Evolutionary conservation across 129 eudicot species (phyloP), one percentile per base, ranked within the genome.

Genomic region (Dittrichia graveolens): DNA sequence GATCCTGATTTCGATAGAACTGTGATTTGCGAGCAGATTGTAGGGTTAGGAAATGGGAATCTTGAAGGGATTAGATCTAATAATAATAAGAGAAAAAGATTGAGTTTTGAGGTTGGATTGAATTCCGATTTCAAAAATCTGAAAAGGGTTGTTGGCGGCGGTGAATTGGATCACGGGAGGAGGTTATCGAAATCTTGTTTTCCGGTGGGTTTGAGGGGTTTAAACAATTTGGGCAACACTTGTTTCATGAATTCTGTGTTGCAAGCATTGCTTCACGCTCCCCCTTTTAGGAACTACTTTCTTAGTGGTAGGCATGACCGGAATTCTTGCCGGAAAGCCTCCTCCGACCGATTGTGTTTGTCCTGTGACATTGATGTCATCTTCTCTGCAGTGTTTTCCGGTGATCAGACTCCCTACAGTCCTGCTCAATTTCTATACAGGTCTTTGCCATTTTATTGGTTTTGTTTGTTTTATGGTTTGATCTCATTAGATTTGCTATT

Each of bases 261-360:
- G 83, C 91, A 89, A 75, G 96, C 94, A 39, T 83, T 90, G 88
- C 83, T 90, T 73, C 96, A 89, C 64, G 85, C 96, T 5, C 96
- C 96, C 0, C 96, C 96, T 39, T 65, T 89, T 74, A 86, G 91
- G 83, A 84, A 89, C 81, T 86, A 85, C 66, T 89, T 86, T 70
- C 82, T 89, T 62, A 78, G 84, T 68, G 89, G 88, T 59, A 79
- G 83, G 54, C 96, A 89, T 75, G 81, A 79, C 39, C 78, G 85
- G 3, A 80, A 69, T 44, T 54, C 61, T 45, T 88, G 91, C 81
- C 79, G 81, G 55, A 85, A 85, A 65, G 69, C 67, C 12, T 83
- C 82, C 1, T 12, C 76, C 3, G 91, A 81, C 54, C 75, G 68
- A 48, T 72, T 86, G 65, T 89, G 96, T 80, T 83, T 89, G 84